A percentile compares a stretch with the other conserved stretches of the same genome.
Evolutionary conservation across 2,329 filamentous ascomycete genomes (phyloP).

Genomic region (Lachnellula arida): DNA sequence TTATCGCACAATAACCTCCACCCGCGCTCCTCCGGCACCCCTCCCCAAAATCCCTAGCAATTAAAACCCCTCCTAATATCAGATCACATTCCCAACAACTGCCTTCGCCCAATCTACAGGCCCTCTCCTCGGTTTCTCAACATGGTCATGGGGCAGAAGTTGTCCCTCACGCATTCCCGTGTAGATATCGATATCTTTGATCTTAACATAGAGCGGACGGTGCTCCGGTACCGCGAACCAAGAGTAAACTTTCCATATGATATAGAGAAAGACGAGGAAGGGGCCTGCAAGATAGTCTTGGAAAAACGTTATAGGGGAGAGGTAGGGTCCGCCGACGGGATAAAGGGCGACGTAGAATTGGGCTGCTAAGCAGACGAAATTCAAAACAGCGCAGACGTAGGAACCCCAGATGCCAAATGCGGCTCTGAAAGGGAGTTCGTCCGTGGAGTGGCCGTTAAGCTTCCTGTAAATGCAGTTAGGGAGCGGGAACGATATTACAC

Average conservation of each 20-base stretch:
- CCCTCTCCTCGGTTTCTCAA: too few species aligned
- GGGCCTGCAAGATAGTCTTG: conserved; percentile 48
- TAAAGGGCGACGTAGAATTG: conserved; percentile 37
- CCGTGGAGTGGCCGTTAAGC: conserved; percentile 51
- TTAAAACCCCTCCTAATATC: too few species aligned
- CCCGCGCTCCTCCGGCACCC: too few species aligned
- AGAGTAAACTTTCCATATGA: conserved; percentile 45
- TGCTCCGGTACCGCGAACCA: conserved; percentile 4
- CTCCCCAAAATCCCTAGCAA: too few species aligned
- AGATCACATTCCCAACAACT: too few species aligned
- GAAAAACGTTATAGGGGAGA: conserved; percentile 48
- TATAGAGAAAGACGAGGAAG: conserved; percentile 39
- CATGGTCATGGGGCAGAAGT: background rate
- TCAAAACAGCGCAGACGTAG: conserved; percentile 55
- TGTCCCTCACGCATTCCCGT: conserved; percentile 6
- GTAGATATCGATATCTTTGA: conserved; percentile 15
- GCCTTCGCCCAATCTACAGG: too few species aligned
- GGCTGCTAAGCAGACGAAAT: conserved; percentile 40
- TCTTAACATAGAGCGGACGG: conserved; percentile 13
- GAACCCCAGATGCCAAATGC: conserved; percentile 57
- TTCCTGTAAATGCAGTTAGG: conserved; percentile 9
- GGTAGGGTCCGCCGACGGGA: conserved; percentile 42
- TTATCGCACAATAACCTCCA: too few species aligned
- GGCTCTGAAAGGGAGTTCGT: conserved; percentile 62
- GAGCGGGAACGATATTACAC: too few species aligned